phyloP scores from a whole-genome alignment of 73 alveolate genomes.

The Paramecium sexaurelia region DNA sequence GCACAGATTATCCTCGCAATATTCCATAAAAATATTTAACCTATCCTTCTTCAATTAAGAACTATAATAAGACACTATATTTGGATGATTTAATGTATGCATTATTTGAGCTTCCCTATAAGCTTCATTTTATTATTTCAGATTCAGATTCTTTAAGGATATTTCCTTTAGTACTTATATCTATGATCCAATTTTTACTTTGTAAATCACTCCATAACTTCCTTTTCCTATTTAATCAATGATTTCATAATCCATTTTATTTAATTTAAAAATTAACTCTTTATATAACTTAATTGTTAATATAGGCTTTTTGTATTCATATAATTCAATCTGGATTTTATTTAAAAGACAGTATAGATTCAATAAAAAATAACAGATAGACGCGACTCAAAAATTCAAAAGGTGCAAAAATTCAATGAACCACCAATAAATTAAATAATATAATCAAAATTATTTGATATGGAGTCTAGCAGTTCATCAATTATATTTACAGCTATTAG shows the following conservation, averaged over 20 bases:
- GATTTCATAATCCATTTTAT: slow-evolving; percentile 71
- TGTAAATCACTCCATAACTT: slow-evolving; percentile 86
- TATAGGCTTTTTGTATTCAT: no score
- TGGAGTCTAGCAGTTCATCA: no score
- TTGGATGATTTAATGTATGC: slow-evolving; percentile 82
- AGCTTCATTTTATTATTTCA: slow-evolving; percentile 80
- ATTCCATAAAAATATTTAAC: slow-evolving; percentile 91
- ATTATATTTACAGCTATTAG: no score
- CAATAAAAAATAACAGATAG: no score
- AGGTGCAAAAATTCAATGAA: no score
- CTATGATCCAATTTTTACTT: slow-evolving; percentile 79
- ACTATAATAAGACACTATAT: slow-evolving; percentile 78
- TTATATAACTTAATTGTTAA: not conserved
- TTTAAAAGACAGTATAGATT: no score
- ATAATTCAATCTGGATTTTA: no score
- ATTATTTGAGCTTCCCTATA: slow-evolving; percentile 83
- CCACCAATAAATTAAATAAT: no score
- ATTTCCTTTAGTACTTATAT: slow-evolving; percentile 83
- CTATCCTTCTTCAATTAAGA: slow-evolving; percentile 62
- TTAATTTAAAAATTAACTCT: not conserved
- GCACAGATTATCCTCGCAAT: slow-evolving; percentile 81
- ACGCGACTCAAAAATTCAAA: no score
- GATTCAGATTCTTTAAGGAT: slow-evolving; percentile 58
- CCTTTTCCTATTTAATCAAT: slow-evolving; percentile 90
- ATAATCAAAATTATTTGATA: no score